phyloP scores from a whole-genome alignment of 2,329 filamentous ascomycete species.

The Fusarium citri region DNA sequence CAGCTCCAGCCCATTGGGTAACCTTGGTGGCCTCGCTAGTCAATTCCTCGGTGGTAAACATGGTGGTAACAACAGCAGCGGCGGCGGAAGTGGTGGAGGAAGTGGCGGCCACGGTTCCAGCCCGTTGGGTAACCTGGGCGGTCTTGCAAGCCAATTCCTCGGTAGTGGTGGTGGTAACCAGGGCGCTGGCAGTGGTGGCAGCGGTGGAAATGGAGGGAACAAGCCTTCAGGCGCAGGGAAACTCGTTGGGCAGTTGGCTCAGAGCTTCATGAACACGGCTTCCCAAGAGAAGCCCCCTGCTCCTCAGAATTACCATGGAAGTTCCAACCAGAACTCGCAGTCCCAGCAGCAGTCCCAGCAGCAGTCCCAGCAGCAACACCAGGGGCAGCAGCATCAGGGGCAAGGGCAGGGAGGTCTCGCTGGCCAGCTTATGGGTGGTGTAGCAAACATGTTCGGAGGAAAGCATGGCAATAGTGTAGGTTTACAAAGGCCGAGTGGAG shows the following conservation, averaged over 20 bases:
- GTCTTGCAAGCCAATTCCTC: conserved; percentile 61
- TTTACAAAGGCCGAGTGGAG: conserved; percentile 7
- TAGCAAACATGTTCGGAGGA: conserved; percentile 65
- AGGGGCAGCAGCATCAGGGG: conserved; percentile 42
- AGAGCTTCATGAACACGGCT: conserved; percentile 64
- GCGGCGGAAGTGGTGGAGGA: conserved; percentile 30
- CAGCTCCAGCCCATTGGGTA: conserved; percentile 52
- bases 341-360: background rate
- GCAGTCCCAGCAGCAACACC: conserved; percentile 43
- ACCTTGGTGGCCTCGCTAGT: conserved; percentile 59
- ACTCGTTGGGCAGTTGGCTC: conserved; percentile 68
- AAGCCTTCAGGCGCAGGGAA: conserved; percentile 60
- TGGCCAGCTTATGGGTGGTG: conserved; percentile 66
- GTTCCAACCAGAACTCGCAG: conserved; percentile 54
- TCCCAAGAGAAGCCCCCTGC: conserved; percentile 58
- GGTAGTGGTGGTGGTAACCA: conserved; percentile 46
- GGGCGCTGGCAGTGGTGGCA: conserved; percentile 41
- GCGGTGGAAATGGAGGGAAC: conserved; percentile 50
- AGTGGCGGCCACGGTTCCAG: conserved; percentile 50
- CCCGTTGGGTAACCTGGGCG: conserved; percentile 55
- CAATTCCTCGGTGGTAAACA: conserved; percentile 54
- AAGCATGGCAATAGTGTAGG: conserved; percentile 54
- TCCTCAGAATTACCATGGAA: conserved; percentile 62
- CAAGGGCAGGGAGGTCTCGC: conserved; percentile 59
- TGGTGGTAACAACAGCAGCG: background rate